These are phyloP conservation scores for Gonium pectorale DNA, from an alignment of 139 green algal species.

Conservation along the genomic window DNA sequence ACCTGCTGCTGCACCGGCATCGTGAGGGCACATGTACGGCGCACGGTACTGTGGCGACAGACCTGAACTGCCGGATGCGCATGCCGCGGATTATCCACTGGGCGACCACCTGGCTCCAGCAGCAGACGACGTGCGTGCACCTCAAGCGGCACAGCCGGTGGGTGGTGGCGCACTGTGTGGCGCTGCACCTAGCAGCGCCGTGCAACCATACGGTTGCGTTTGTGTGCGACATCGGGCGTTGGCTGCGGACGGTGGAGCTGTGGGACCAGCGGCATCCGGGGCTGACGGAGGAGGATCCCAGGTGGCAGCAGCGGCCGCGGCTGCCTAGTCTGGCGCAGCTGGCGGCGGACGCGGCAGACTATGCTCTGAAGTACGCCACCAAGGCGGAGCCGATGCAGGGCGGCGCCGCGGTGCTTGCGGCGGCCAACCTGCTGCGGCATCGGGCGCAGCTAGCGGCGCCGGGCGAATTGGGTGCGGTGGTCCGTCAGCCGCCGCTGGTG, in stretches of 20 bases:
- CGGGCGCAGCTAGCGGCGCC: no score
- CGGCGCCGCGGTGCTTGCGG: background rate
- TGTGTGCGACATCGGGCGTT: background rate
- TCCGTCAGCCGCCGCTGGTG: no score
- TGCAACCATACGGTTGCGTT: constrained; percentile 7
- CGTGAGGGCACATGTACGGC: no score
- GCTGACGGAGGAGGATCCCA: background rate
- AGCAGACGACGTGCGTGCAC: no score
- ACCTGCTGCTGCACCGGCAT: no score
- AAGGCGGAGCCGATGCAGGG: constrained; percentile 1
- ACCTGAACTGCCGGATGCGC: no score
- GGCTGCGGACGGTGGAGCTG: background rate
- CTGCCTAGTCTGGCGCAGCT: background rate
- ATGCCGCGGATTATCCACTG: no score
- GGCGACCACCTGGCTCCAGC: no score
- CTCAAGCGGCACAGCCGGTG: background rate
- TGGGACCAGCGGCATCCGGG: background rate
- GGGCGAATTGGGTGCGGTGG: no score
- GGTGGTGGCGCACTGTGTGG: background rate
- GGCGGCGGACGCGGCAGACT: background rate
- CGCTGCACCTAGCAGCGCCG: background rate
- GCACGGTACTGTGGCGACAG: no score
- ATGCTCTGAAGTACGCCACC: constrained; percentile 6
- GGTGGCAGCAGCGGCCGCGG: background rate
- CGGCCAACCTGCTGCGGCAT: background rate